Evolutionary conservation across 345 rosid species (phyloP).

Genomic region (Schrenkiella parvula): DNA sequence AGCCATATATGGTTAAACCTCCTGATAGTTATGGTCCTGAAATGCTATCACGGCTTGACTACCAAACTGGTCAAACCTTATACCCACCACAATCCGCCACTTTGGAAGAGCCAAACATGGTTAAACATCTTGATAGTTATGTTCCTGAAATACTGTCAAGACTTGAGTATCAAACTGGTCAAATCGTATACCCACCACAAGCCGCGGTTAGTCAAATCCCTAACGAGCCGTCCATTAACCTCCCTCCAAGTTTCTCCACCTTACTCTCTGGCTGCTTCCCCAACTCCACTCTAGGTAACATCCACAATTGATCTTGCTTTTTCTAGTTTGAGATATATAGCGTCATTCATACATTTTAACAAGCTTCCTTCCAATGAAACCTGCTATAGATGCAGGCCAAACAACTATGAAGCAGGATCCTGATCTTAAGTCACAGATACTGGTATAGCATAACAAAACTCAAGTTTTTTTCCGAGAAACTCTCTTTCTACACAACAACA

Average conservation of each 20-base stretch:
- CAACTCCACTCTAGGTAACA: conserved; percentile 48
- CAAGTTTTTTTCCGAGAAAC: neutral
- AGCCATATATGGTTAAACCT: neutral
- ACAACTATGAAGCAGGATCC: conserved; percentile 33
- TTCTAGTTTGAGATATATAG: conserved; percentile 8
- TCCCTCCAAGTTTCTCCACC: conserved; percentile 84
- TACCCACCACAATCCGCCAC: no score
- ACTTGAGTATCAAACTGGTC: conserved; percentile 38
- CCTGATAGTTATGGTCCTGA: neutral
- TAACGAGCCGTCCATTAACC: conserved; percentile 29
- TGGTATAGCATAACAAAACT: conserved; percentile 41
- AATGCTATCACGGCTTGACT: no score
- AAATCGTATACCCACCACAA: conserved; percentile 33
- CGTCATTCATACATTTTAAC: conserved; percentile 3
- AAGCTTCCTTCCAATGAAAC: conserved; percentile 12
- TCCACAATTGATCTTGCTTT: conserved; percentile 5
- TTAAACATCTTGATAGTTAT: neutral
- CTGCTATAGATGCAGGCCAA: conserved; percentile 37
- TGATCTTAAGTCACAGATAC: conserved; percentile 66
- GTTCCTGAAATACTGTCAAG: conserved; percentile 32
- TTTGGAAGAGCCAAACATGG: neutral
- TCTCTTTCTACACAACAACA: neutral
- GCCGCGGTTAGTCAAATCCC: conserved; percentile 18
- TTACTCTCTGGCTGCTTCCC: conserved; percentile 56
- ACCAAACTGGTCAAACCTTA: no score